phyloP scores from a whole-genome alignment of 2,329 filamentous ascomycete genomes.

The Cercospora beticola region DNA sequence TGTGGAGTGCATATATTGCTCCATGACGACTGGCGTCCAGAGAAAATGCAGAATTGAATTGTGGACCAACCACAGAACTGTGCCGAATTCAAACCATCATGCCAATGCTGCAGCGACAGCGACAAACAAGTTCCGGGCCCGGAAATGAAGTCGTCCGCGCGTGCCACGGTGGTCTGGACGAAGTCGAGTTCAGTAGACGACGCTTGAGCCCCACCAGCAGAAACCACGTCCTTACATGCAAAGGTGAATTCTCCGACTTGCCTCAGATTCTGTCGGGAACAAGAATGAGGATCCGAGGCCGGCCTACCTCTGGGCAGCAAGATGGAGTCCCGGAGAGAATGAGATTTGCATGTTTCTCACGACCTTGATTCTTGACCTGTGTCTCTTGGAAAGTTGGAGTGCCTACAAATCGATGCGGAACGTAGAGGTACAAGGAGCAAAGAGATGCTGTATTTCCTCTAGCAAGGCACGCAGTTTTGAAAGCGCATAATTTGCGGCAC shows the following conservation, averaged over 20 bases:
- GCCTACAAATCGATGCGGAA: too few relatives aligned
- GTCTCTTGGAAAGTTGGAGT: too few relatives aligned
- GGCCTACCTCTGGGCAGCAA: too few relatives aligned
- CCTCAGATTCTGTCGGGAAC: too few relatives aligned
- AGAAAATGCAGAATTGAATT: neutral
- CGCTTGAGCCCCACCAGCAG: neutral
- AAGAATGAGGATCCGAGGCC: too few relatives aligned
- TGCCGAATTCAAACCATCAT: neutral
- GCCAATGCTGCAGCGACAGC: neutral
- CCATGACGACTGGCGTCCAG: neutral
- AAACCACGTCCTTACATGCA: neutral
- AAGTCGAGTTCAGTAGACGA: neutral
- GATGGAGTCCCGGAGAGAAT: too few relatives aligned
- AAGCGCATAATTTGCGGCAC: too few relatives aligned
- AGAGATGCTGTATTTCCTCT: too few relatives aligned
- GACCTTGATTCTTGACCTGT: too few relatives aligned
- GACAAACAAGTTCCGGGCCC: neutral
- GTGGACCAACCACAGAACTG: neutral
- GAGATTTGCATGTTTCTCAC: too few relatives aligned
- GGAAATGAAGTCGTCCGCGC: neutral
- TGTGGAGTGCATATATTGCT: neutral
- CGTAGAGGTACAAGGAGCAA: too few relatives aligned
- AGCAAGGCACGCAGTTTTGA: too few relatives aligned
- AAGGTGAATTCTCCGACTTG: neutral
- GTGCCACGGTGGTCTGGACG: neutral